These are phyloP conservation scores for Hordeum pubiflorum DNA, from an alignment of 202 grass and related monocot genomes.

Conservation along the genomic window DNA sequence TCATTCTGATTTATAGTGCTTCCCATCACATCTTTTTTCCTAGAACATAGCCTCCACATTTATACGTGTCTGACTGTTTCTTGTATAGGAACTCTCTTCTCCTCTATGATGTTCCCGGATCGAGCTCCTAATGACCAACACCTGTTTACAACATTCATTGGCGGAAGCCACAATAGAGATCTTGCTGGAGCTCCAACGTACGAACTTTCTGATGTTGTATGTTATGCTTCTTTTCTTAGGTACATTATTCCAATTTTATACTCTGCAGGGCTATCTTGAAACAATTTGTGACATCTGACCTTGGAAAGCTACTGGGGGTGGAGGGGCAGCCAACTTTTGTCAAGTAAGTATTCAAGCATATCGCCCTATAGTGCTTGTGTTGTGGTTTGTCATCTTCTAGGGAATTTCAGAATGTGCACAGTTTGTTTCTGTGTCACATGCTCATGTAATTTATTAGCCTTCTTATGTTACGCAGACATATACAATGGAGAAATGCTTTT, in stretches of 20 bases:
- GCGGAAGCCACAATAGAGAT: conserved; percentile 87
- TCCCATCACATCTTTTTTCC: conserved; percentile 23
- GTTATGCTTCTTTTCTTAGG: conserved; percentile 13
- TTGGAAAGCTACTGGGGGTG: conserved; percentile 64
- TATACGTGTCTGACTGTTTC: conserved; percentile 21
- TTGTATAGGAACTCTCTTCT: conserved; percentile 81
- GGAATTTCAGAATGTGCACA: background rate
- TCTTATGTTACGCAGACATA: conserved; percentile 53
- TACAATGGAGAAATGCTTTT: conserved; percentile 94
- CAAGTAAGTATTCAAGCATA: conserved; percentile 48
- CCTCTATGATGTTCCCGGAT: conserved; percentile 99
- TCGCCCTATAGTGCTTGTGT: background rate
- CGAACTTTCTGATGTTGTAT: conserved; percentile 4
- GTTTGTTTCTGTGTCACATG: background rate
- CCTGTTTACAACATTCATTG: conserved; percentile 87
- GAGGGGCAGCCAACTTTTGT: conserved; percentile 77
- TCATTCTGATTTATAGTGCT: conserved; percentile 9
- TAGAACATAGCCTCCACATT: background rate
- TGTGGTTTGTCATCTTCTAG: background rate
- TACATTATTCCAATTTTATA: conserved; percentile 27
- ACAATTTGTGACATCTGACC: conserved; percentile 72
- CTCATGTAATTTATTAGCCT: conserved; percentile 7
- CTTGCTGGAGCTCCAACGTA: conserved; percentile 89
- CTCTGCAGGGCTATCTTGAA: conserved; percentile 58
- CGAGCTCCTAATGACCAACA: conserved; percentile 82